A percentile compares a stretch with the other conserved stretches of the same genome.
Conservation (phyloP, 106 monocot genomes). For the Dactylorhiza incarnata region DNA sequence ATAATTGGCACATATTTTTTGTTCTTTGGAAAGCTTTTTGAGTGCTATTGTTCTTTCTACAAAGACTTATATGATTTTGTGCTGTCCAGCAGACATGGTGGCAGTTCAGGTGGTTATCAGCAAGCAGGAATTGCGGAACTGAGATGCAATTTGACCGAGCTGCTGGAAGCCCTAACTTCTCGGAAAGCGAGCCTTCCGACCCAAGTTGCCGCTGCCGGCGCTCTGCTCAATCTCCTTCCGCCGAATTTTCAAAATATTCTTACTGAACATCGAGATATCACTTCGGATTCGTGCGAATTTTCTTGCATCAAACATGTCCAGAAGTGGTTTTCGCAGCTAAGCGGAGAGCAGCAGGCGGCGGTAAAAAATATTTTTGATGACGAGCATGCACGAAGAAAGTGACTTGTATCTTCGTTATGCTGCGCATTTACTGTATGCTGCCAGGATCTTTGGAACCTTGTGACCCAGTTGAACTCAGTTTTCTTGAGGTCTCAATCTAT, state of each 20-base stretch:
- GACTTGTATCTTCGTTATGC: too few relatives aligned
- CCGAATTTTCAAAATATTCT: conserved; percentile 33
- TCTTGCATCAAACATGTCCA: conserved; percentile 13
- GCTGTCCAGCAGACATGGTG: conserved; percentile 26
- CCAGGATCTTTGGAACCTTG: background rate
- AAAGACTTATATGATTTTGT: background rate
- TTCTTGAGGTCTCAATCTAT: background rate
- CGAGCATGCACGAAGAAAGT: background rate
- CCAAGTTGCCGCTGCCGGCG: conserved; percentile 36
- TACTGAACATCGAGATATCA: background rate
- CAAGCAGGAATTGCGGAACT: conserved; percentile 26
- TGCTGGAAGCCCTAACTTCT: conserved; percentile 14
- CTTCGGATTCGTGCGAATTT: conserved; percentile 15
- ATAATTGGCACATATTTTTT: background rate
- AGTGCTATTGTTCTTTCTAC: background rate
- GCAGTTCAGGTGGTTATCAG: conserved; percentile 30
- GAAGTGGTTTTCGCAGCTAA: conserved; percentile 51
- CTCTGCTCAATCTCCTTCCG: conserved; percentile 57
- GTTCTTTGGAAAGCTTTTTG: background rate
- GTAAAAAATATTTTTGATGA: background rate
- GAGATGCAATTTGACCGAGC: conserved; percentile 13
- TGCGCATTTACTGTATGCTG: too few relatives aligned
- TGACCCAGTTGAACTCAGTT: background rate
- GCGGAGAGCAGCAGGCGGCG: conserved; percentile 21
- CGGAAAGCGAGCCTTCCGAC: conserved; percentile 17